Evolutionary conservation across 2,329 filamentous ascomycete species (phyloP).

Genomic region (Fusarium tuaranense): DNA sequence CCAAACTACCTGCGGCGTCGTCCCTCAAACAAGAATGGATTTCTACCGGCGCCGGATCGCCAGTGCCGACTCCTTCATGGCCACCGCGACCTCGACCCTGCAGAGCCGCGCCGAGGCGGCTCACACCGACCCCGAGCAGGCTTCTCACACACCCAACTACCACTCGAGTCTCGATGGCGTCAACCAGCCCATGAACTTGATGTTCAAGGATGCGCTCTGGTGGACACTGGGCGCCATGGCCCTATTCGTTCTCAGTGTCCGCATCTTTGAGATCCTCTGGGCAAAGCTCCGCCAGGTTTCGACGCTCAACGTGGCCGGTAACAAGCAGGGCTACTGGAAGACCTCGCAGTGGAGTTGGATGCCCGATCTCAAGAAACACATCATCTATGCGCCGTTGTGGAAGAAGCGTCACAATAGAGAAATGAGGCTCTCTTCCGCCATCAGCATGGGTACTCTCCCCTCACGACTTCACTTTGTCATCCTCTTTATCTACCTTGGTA

Average conservation of each 20-base stretch:
- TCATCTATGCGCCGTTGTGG: slow-evolving; percentile 71
- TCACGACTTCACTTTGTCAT: slow-evolving; percentile 72
- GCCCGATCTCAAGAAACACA: slow-evolving; percentile 70
- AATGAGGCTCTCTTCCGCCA: slow-evolving; percentile 69
- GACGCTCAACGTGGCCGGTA: slow-evolving; percentile 65
- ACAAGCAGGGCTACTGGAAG: slow-evolving; percentile 71
- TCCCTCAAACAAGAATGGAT: slow-evolving; percentile 48
- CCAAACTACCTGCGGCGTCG: background rate
- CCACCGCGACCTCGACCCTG: slow-evolving; percentile 50
- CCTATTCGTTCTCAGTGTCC: slow-evolving; percentile 64
- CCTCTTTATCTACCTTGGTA: slow-evolving; percentile 66
- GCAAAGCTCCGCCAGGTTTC: slow-evolving; percentile 69
- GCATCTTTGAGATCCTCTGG: slow-evolving; percentile 66
- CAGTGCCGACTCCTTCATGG: slow-evolving; percentile 45
- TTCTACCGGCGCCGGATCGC: slow-evolving; percentile 47
- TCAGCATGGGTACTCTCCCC: slow-evolving; percentile 72
- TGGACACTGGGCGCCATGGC: slow-evolving; percentile 69
- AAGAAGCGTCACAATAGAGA: slow-evolving; percentile 76
- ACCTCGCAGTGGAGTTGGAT: slow-evolving; percentile 69
- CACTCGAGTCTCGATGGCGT: slow-evolving; percentile 69
- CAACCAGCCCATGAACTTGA: slow-evolving; percentile 67
- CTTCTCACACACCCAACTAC: slow-evolving; percentile 66
- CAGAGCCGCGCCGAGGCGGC: slow-evolving; percentile 45
- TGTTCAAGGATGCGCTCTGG: slow-evolving; percentile 70
- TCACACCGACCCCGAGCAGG: slow-evolving; percentile 49